phyloP scores from a whole-genome alignment of 225 moss, liverwort and hornwort genomes.

The Takakia lepidozioides region DNA sequence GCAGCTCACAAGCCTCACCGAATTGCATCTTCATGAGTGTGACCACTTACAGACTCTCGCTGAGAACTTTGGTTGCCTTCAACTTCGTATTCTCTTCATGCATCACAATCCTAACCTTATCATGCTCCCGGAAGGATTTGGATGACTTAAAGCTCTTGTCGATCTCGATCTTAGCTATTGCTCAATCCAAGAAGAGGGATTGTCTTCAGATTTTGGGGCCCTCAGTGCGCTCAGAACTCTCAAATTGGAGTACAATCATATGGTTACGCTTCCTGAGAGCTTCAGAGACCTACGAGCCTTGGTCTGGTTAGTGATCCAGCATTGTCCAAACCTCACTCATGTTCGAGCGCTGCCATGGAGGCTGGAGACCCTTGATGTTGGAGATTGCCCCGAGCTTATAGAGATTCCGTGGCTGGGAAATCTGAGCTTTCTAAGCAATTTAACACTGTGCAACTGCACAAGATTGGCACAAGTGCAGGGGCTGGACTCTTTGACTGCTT shows the following conservation, averaged over 20 bases:
- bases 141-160: slow-evolving; percentile 1
- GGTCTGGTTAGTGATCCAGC: not conserved
- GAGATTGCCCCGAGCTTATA: not conserved
- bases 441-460: slow-evolving; percentile 12
- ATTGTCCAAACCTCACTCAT: not conserved
- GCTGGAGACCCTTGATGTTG: slow-evolving; percentile 10
- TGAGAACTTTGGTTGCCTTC: slow-evolving; percentile 1
- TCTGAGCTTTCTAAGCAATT: not conserved
- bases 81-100: not conserved
- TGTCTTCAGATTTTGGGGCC: slow-evolving; percentile 1
- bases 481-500: slow-evolving; percentile 4
- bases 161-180: slow-evolving; percentile 1
- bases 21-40: not conserved
- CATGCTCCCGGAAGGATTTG: not conserved
- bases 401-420: slow-evolving; percentile 1
- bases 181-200: not conserved
- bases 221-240: slow-evolving; percentile 4
- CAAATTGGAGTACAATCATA: not conserved
- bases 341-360: slow-evolving; percentile 11
- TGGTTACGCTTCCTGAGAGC: slow-evolving; percentile 7
- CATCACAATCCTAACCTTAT: not conserved
- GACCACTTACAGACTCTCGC: not conserved
- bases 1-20: not conserved
- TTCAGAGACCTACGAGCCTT: slow-evolving; percentile 2
- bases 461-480: slow-evolving; percentile 8